Evolutionary conservation across 202 grass and related monocot species (phyloP).

Genomic region (Cymbopogon flexuosus): DNA sequence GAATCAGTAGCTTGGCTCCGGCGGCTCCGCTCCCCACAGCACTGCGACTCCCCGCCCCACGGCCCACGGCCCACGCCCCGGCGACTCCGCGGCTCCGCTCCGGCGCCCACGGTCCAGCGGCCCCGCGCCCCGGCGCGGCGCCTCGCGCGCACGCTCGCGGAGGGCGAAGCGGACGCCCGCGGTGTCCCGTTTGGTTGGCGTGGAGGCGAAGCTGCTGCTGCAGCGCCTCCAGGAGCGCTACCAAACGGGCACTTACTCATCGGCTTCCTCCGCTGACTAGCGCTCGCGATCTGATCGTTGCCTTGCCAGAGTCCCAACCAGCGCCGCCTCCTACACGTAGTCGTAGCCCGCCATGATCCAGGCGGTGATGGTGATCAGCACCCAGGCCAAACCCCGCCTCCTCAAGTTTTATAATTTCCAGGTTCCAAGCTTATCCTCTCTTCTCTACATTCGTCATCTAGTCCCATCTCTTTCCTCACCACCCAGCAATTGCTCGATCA

Average conservation of each 20-base stretch:
- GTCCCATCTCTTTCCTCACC: not conserved
- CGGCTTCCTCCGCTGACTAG: not conserved
- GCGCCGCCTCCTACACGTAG: not conserved
- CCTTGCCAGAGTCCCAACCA: not conserved
- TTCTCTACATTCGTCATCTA: not conserved
- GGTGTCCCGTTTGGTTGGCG: not conserved
- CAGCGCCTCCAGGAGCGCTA: not conserved
- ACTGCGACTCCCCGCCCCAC: not conserved
- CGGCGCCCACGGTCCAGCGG: not conserved
- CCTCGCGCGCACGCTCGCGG: not conserved
- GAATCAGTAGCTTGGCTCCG: too few relatives aligned
- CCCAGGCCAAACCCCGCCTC: conserved; percentile 75
- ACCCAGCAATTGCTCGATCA: not conserved
- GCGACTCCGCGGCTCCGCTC: not conserved
- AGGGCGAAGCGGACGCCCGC: not conserved
- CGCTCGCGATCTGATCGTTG: not conserved
- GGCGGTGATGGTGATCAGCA: conserved; percentile 86
- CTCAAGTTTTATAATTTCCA: conserved; percentile 90
- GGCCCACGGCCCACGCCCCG: too few relatives aligned
- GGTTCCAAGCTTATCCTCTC: conserved; percentile 20
- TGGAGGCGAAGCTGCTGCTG: not conserved
- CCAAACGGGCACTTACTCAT: not conserved
- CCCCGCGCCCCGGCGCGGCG: not conserved
- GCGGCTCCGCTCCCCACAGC: not conserved
- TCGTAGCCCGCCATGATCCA: conserved; percentile 61